Base-by-base conservation (phyloP, 2,329 filamentous ascomycete genomes). In the Diplocarpon rosae region DNA sequence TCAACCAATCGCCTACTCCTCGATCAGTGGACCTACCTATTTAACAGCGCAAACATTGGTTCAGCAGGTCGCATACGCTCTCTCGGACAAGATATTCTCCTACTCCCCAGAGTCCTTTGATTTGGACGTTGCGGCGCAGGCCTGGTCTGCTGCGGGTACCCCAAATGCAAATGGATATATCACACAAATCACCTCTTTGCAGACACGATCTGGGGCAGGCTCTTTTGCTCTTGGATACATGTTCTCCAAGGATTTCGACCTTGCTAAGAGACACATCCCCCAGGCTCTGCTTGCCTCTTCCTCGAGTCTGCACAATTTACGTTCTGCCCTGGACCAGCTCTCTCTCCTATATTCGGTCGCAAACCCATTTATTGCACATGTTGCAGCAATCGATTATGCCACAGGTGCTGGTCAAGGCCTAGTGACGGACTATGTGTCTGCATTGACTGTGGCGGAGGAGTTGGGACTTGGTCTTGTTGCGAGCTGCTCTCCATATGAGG, bases 1-100 rank as follows among this genome's bases (percentile, higher is more conserved):
- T 51, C 71, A 76, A 62, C 63, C 65, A 42, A 69, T 78, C 48
- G 52, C 49, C n/a, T 62, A 78, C 47, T 64, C 71, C 29, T 69
- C 73, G 57, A 85, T 96, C 64, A 80, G 76, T 49, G 92, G 90
- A 13, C 85, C 90, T 54, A 92, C 85, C 45, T 98, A 98, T 67
- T 76, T 90, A 50, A 96, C 90, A 33, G 85, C 88, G 27, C 92
- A 98, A 68, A 80, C 87, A 16, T 77, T 98, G 45, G 83, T 96
- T 53, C 92, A 98, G 70, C 92, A 98, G 67, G 83, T 96, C 53
- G 87, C 90, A 49, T 98, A 95, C 69, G 78, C 85, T 52, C 75
- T 98, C 50, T 96, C 90, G 45, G 89, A 96, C 72, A 95, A 94
- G 73, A 80, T 96, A 68, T 98, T 95, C 70, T 85, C 89, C 45